Percentiles rank a stretch among this genome's conserved stretches.
These are phyloP conservation scores for Pleurotus citrinopileatus DNA, from an alignment of 768 basidiomycete genomes.

Conservation along the genomic window DNA sequence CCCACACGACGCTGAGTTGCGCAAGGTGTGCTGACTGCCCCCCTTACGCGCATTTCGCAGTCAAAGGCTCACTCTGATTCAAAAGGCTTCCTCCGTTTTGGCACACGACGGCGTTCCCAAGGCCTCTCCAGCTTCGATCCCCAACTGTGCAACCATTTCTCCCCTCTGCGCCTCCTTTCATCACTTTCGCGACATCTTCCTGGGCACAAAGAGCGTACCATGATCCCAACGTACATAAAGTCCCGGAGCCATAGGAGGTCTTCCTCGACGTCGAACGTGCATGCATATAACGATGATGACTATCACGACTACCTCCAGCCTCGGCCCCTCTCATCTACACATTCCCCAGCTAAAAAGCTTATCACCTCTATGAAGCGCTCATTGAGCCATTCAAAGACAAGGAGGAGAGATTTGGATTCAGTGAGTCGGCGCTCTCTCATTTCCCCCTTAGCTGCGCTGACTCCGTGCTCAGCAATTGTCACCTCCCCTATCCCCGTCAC, in stretches of 20 bases:
- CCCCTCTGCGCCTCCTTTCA: neutral
- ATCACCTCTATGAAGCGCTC: neutral
- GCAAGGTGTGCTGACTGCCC: neutral
- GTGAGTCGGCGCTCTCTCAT: neutral
- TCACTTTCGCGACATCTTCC: neutral
- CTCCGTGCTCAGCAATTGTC: neutral
- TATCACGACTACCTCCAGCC: neutral
- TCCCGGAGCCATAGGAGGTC: neutral
- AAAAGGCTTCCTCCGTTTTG: neutral
- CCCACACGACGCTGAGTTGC: constrained; percentile 3
- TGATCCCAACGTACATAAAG: neutral
- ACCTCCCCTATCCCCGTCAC: neutral
- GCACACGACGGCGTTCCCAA: neutral
- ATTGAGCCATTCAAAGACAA: neutral
- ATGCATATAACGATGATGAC: constrained; percentile 1
- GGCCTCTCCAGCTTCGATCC: neutral
- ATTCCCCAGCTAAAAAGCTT: constrained; percentile 5
- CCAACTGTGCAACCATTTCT: too few species aligned
- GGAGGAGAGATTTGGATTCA: neutral
- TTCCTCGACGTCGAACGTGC: neutral
- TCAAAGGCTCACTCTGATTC: neutral
- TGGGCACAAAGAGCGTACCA: neutral
- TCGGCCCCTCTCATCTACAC: neutral
- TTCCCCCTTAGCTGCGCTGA: neutral
- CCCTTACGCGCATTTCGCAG: neutral